Evolutionary conservation across 2,329 filamentous ascomycete genomes (phyloP).

Genomic region (Trichoderma guizhouense): DNA sequence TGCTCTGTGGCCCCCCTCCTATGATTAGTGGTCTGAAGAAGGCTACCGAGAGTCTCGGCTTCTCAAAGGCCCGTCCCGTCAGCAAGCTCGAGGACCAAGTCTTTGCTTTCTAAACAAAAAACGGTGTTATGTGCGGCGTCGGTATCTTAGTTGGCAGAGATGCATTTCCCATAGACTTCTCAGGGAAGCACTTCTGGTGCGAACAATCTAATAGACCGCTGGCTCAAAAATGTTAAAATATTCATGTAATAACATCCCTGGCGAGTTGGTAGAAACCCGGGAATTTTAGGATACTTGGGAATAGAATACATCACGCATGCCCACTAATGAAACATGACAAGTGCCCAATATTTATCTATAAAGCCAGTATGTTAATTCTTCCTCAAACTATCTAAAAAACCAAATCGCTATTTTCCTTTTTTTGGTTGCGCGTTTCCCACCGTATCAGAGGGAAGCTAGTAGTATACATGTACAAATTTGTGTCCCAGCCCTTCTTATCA

Average conservation of each 20-base stretch:
- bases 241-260: background rate
- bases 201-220: background rate
- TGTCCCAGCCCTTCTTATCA: background rate
- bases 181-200: background rate
- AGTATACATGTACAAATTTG: slow-evolving; percentile 15
- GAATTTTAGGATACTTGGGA: background rate
- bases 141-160: background rate
- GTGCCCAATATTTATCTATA: background rate
- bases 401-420: background rate
- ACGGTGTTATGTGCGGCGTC: background rate
- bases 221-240: background rate
- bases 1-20: slow-evolving; percentile 91
- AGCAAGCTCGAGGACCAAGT: slow-evolving; percentile 98
- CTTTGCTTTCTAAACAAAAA: slow-evolving; percentile 69
- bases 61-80: slow-evolving; percentile 86
- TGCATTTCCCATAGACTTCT: background rate
- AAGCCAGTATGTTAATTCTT: background rate
- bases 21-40: slow-evolving; percentile 99
- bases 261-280: background rate
- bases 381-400: background rate
- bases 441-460: background rate
- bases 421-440: background rate
- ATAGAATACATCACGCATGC: slow-evolving; percentile 9
- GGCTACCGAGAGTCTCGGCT: slow-evolving; percentile 82
- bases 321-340: background rate